Conservation (phyloP, 768 basidiomycete species). For the Suillus luteus region DNA sequence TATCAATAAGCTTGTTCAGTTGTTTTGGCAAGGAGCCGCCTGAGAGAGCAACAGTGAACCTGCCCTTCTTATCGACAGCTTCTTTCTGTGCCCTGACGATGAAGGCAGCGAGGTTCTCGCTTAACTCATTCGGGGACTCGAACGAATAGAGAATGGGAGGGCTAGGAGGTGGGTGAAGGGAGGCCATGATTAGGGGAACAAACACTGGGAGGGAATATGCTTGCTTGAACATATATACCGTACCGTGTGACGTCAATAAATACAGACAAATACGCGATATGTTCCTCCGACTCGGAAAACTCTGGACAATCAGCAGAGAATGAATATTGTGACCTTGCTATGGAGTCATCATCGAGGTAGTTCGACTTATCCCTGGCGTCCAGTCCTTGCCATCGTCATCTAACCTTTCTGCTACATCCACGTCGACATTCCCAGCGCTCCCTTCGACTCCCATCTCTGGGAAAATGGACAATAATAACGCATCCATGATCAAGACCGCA, state of each 20-base stretch:
- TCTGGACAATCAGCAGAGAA: background rate
- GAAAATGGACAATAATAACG: slow-evolving; percentile 68
- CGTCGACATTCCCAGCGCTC: background rate
- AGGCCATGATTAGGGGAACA: slow-evolving; percentile 24
- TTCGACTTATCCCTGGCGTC: slow-evolving; percentile 1
- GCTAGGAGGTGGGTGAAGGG: slow-evolving; percentile 55
- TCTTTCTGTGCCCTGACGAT: slow-evolving; percentile 88
- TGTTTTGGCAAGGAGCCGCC: slow-evolving; percentile 90
- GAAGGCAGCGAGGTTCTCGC: slow-evolving; percentile 73
- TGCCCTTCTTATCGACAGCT: slow-evolving; percentile 83
- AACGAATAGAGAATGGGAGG: slow-evolving; percentile 78
- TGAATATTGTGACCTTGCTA: background rate
- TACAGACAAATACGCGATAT: slow-evolving; percentile 20
- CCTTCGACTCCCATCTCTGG: slow-evolving; percentile 65
- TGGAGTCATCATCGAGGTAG: background rate
- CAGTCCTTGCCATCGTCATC: slow-evolving; percentile 9
- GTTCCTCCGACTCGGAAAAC: background rate
- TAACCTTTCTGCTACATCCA: slow-evolving; percentile 3
- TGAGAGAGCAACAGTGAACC: slow-evolving; percentile 91
- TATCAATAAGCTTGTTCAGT: slow-evolving; percentile 67
- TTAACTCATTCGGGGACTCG: slow-evolving; percentile 52
- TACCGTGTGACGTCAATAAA: slow-evolving; percentile 32
- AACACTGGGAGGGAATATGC: slow-evolving; percentile 8
- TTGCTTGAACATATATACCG: slow-evolving; percentile 6
- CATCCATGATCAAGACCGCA: slow-evolving; percentile 70